Base-by-base conservation (phyloP, 1,139 yeast genomes). In the Geotrichum fermentans region DNA sequence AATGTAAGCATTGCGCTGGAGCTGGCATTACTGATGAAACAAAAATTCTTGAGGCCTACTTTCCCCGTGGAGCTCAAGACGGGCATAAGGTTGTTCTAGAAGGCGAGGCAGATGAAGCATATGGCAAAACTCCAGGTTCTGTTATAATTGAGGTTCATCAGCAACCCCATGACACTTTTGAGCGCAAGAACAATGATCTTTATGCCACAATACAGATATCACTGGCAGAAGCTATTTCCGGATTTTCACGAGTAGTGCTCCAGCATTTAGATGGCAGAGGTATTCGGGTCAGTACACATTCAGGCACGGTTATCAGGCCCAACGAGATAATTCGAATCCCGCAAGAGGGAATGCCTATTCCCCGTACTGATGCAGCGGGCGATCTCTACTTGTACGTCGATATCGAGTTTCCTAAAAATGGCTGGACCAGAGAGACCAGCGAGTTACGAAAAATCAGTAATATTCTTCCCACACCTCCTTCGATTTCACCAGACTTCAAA, bases 301-400 rank as follows among this genome's bases (percentile, higher is more conserved):
- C 65, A 0, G 74, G 74, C 13, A 94, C 94, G 0, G 96, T 92
- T 4, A 63, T 89, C 8, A 76, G 83, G 56, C 97, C 97, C 0
- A 83, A 86, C n/a, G 86, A 86, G 54, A 76, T 72, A 53, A 67
- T 92, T 33, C 75, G 80, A 55, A 72, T 92, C 16, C 67, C 73
- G 34, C 78, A 79, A 40, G 97, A 90, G 65, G 98, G 98, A 1
- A 87, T 94, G 95, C 96, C 96, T 0, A 60, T 76, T 3, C 70
- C 71, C 51, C 67, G 68, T 18, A 57, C 68, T 10, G 69, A 64
- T 41, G 60, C 67, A 17, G 72, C 74, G 44, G 97, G 97, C 24
- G 89, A 88, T 63, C 68, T 92, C 58, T 90, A 82, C 58, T 71
- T 92, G 21, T 77, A 76, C 51, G 66, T 88, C 20, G 79, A 79